Conservation (phyloP, 768 basidiomycete genomes). For the Imleria badia region DNA sequence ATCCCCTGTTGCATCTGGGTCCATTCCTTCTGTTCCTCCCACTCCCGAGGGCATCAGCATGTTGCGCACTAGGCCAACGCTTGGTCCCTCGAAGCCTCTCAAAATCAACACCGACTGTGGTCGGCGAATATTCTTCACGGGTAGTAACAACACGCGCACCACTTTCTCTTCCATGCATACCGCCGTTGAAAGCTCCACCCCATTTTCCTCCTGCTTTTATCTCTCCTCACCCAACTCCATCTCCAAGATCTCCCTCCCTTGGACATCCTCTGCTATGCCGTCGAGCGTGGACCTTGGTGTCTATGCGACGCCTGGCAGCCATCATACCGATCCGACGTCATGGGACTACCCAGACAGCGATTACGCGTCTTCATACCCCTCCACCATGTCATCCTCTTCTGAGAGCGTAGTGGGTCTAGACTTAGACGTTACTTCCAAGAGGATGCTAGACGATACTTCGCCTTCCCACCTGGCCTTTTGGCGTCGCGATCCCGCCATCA, state of each 20-base stretch:
- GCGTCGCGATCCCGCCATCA: constrained; percentile 29
- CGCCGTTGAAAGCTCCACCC: constrained; percentile 61
- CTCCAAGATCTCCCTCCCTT: constrained; percentile 36
- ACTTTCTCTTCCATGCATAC: constrained; percentile 71
- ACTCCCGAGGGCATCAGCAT: constrained; percentile 56
- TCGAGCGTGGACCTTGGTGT: constrained; percentile 40
- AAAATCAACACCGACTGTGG: constrained; percentile 57
- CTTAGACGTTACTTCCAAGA: constrained; percentile 31
- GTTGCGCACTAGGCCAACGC: constrained; percentile 37
- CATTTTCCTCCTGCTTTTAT: constrained; percentile 58
- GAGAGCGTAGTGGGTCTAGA: constrained; percentile 35
- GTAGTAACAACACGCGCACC: constrained; percentile 44
- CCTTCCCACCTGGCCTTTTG: constrained; percentile 32
- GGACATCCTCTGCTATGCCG: constrained; percentile 34
- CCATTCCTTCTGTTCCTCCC: constrained; percentile 47
- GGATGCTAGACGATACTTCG: constrained; percentile 30
- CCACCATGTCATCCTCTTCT: constrained; percentile 40
- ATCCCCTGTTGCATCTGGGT: constrained; percentile 39
- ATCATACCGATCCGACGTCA: constrained; percentile 48
- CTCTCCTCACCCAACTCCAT: constrained; percentile 44
- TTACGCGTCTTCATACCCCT: constrained; percentile 49
- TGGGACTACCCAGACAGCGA: constrained; percentile 51
- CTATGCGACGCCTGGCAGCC: constrained; percentile 44
- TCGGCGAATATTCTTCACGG: constrained; percentile 36
- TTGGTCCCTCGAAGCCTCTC: constrained; percentile 42